Base-by-base conservation (phyloP, 1,284 basidiomycete genomes). In the Termitomyces sp. region DNA sequence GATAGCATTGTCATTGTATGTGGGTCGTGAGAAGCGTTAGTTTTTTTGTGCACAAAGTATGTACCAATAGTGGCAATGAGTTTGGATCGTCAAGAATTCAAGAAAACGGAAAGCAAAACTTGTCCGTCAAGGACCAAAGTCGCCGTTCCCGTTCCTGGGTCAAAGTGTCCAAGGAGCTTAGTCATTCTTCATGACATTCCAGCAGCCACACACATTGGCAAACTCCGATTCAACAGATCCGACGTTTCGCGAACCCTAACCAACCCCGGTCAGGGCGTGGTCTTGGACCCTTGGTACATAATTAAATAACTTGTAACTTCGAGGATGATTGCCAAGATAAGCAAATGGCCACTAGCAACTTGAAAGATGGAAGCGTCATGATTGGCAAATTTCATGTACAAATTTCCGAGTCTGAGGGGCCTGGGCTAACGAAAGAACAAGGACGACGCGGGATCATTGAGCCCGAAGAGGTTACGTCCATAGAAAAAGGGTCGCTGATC, bases 11-110 rank as follows among this genome's bases (percentile, higher is more conserved):
- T 48, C 31, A 44, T 61, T 40, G 49, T 53, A 52, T 46, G 38
- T n/a, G 26, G 12, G 39, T 64, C 60, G 57, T 62, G 40, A 42
- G 31, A 50, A 54, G 63, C 61, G 56, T 63, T 42, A 64, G 48
- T 53, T 52, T 28, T 42, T 17, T 40, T 52, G 60, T 55, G 59
- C 56, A 41, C 43, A 63, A 47, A 53, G 45, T 61, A 62, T 38
- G 63, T 55, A 51, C 21, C 2, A 44, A 36, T 19, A 15, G 31
- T 17, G n/a, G 48, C 38, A 21, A 41, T 39, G 5, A 31, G 36
- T 56, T 33, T 10, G 19, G 49, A 41, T 56, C 50, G 46, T 54
- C 31, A 39, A 56, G 30, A 49, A 54, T 45, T 38, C 19, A 17
- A 49, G 47, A 10, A 36, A 46, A 34, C 39, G 36, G 40, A 21